Evolutionary conservation across 1,284 basidiomycete genomes (phyloP).

Genomic region (Leccinum angustisporum): DNA sequence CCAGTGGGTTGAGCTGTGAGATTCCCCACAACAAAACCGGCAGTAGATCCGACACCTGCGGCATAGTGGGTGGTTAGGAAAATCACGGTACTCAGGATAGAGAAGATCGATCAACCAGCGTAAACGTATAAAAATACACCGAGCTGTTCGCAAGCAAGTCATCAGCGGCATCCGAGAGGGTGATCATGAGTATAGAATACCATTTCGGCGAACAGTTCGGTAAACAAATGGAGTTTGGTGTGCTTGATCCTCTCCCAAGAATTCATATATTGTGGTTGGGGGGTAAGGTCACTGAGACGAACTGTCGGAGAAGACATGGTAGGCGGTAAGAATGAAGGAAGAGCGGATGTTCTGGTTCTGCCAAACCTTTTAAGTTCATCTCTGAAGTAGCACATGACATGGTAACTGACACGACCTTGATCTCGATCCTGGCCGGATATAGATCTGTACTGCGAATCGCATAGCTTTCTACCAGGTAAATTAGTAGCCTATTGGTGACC

Average conservation of each 20-base stretch:
- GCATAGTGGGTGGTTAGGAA: background rate
- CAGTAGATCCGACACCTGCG: conserved; percentile 59
- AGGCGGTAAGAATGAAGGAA: background rate
- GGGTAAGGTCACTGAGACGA: conserved; percentile 42
- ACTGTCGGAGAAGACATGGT: conserved; percentile 30
- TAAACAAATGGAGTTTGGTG: conserved; percentile 48
- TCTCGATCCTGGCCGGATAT: background rate
- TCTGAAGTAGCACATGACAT: background rate
- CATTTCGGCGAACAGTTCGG: conserved; percentile 60
- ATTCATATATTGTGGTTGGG: conserved; percentile 40
- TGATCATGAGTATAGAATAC: conserved; percentile 36
- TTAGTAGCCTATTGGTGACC: conserved; percentile 3
- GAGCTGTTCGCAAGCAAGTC: conserved; percentile 32
- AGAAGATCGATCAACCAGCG: conserved; percentile 40
- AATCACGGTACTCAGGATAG: background rate
- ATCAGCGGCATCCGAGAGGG: conserved; percentile 22
- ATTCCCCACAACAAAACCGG: conserved; percentile 53
- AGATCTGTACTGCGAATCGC: conserved; percentile 4
- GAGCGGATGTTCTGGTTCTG: background rate
- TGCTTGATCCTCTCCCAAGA: conserved; percentile 57
- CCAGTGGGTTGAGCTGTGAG: conserved; percentile 46
- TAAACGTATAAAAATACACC: conserved; percentile 57
- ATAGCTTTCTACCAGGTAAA: conserved; percentile 1
- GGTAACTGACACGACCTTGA: conserved; percentile 1
- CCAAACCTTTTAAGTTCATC: conserved; percentile 16